Base-by-base conservation (phyloP, 2,329 filamentous ascomycete species). In the Hortaea sp. region DNA sequence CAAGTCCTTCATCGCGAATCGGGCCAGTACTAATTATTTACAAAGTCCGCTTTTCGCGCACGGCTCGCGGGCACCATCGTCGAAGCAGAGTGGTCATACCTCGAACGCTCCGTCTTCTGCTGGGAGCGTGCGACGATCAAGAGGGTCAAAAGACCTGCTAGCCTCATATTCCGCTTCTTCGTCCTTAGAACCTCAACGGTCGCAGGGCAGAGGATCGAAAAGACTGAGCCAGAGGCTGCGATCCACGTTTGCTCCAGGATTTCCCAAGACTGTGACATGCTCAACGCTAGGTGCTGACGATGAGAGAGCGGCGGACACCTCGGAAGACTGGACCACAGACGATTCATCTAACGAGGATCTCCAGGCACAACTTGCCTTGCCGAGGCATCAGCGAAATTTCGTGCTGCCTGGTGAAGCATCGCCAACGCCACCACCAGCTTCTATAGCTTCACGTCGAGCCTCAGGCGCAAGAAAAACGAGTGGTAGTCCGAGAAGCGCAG, bases 1-100 rank as follows among this genome's bases (percentile, higher is more conserved):
- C 11, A 9, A n/a, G 9, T 20, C 20, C 20, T 70, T 65, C 51
- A 66, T 70, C 39, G 56, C 63, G 11, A 67, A 70, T 46, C 63
- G 69, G 32, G 65, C 64, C 2, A 59, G 49, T 12, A 63, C 58
- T 9, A 61, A 58, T 30, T 35, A 9, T 4, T 59, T 63, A 10
- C 64, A 68, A 4, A 60, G 54, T 42, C 60, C 57, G 34, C 64
- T 71, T 32, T 71, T 71, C 47, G 61, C 63, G 5, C 63, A 63
- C 38, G 57, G 53, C 11, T 58, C 56, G n/a, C 49, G 55, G 30
- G 51, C 50, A 11, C 43, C 41, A 5, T 56, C 54, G 4, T 44
- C 48, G 3, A 44, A 44, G 28, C 45, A 48, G 43, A 49, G 49
- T 34, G 51, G 49, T n/a, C 47, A 48, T 28, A 44, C 43, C 10